phyloP scores from a whole-genome alignment of 2,329 filamentous ascomycete species.

The Cercospora sp. region DNA sequence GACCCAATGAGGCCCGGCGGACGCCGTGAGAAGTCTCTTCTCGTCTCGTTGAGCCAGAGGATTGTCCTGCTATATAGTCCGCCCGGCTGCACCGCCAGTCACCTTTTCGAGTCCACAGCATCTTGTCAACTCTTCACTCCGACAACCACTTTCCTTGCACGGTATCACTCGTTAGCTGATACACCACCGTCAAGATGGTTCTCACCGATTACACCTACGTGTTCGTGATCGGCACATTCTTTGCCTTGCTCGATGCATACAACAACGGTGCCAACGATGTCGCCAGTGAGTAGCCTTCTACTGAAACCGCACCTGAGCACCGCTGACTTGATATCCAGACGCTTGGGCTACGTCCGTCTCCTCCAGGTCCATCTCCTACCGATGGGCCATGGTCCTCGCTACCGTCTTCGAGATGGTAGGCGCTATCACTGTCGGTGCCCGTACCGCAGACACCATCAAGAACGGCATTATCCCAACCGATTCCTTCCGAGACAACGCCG shows the following conservation, averaged over 20 bases:
- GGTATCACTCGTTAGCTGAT: background rate
- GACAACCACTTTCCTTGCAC: background rate
- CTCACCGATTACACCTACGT: constrained; percentile 62
- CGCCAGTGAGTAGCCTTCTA: constrained; percentile 39
- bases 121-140: background rate
- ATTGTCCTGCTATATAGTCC: constrained; percentile 1
- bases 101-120: background rate
- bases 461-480: constrained; percentile 57
- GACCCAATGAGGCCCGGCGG: constrained; percentile 4
- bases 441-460: constrained; percentile 62
- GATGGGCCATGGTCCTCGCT: constrained; percentile 53
- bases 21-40: background rate
- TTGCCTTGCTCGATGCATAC: constrained; percentile 66
- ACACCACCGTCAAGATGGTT: constrained; percentile 34
- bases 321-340: constrained; percentile 30
- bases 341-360: constrained; percentile 56
- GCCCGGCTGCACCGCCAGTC: background rate
- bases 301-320: background rate
- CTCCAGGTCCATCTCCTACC: constrained; percentile 54
- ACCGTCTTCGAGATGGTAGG: constrained; percentile 55
- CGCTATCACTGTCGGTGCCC: constrained; percentile 53
- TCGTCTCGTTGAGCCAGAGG: background rate
- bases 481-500: constrained; percentile 51
- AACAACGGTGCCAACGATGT: constrained; percentile 67
- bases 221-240: constrained; percentile 64